Evolutionary conservation across 345 rosid genomes (phyloP).

Genomic region (Brassica juncea): DNA sequence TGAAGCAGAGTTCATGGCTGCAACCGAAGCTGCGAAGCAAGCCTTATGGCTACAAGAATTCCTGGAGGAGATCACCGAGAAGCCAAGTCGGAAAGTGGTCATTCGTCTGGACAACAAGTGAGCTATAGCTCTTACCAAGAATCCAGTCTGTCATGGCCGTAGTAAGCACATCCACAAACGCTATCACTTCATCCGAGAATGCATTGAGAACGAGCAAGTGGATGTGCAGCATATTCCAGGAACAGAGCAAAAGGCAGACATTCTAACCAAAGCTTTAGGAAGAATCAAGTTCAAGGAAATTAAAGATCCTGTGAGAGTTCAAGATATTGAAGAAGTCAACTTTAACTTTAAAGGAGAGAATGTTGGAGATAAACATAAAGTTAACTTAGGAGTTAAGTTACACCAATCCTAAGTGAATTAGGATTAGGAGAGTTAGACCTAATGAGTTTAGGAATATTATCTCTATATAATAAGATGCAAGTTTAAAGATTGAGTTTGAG

Average conservation of each 20-base stretch:
- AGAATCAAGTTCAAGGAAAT: no score
- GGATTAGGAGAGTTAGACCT: background rate
- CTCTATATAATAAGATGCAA: background rate
- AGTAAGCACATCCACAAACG: background rate
- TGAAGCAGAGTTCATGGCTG: no score
- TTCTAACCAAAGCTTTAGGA: no score
- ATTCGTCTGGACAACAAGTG: background rate
- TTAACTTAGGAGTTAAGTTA: background rate
- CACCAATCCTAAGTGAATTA: background rate
- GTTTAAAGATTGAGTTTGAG: background rate
- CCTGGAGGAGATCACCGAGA: background rate
- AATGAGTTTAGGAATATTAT: background rate
- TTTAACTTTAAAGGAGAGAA: no score
- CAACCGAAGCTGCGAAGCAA: no score
- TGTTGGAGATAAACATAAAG: background rate
- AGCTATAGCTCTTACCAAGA: background rate
- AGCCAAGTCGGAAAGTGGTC: background rate
- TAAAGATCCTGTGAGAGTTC: no score
- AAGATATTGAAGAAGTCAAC: no score
- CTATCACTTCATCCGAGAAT: background rate
- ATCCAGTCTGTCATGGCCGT: background rate
- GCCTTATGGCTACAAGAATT: no score
- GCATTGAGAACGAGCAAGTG: no score
- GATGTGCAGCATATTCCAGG: no score
- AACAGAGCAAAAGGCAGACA: no score